Conservation (phyloP, 2,329 filamentous ascomycete species). For the Phaeosphaeria sp. region DNA sequence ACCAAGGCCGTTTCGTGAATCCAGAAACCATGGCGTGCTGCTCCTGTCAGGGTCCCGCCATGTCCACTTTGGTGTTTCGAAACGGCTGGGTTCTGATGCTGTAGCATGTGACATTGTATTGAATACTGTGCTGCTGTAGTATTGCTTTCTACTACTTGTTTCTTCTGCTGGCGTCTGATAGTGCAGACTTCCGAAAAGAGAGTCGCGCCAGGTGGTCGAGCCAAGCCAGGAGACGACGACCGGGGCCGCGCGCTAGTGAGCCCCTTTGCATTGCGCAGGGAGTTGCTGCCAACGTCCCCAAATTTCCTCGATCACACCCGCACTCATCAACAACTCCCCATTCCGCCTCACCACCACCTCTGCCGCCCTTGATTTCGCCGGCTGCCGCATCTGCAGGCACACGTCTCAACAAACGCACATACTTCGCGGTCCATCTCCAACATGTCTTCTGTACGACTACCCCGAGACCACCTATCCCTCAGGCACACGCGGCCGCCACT, state of each 20-base stretch:
- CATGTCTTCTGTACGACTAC: slow-evolving; percentile 48
- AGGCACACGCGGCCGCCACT: slow-evolving; percentile 28
- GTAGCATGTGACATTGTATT: background rate
- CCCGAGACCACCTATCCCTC: slow-evolving; percentile 30
- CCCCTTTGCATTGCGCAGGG: slow-evolving; percentile 50
- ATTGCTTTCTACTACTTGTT: background rate
- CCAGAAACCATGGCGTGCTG: background rate
- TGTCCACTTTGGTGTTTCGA: background rate
- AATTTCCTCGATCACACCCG: slow-evolving; percentile 48
- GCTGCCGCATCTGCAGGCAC: slow-evolving; percentile 26
- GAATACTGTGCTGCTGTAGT: background rate
- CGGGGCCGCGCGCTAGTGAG: slow-evolving; percentile 45
- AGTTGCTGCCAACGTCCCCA: slow-evolving; percentile 48
- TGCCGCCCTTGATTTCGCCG: slow-evolving; percentile 7
- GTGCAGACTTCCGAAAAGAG: slow-evolving; percentile 17
- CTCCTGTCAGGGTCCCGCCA: background rate
- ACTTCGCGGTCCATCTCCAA: slow-evolving; percentile 29
- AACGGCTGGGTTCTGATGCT: background rate
- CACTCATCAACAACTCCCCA: slow-evolving; percentile 33
- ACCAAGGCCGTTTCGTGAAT: background rate
- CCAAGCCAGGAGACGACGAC: slow-evolving; percentile 41
- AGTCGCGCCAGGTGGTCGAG: slow-evolving; percentile 32
- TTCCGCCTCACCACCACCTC: slow-evolving; percentile 28
- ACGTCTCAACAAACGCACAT: slow-evolving; percentile 20
- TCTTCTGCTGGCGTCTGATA: background rate